Evolutionary conservation across 2,329 filamentous ascomycete species (phyloP), one percentile per base, ranked within the genome.

Genomic region (Penicillium italicum): DNA sequence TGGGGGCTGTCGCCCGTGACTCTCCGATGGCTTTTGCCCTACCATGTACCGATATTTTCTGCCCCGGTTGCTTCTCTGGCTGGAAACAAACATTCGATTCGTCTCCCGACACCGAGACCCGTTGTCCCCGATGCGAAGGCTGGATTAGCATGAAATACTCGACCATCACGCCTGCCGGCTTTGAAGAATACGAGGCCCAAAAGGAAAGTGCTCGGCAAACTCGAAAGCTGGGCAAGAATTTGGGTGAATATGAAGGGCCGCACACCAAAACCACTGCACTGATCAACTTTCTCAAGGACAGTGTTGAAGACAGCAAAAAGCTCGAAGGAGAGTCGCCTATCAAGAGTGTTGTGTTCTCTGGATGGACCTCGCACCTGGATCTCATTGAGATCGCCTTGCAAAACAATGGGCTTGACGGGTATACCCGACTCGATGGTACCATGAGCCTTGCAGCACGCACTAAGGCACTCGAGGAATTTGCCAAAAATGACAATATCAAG

Each of bases 361-460:
- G 87, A n/a, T 97, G 94, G 92, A 97, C 94, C 0, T 87, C 89
- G 0, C 92, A 97, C 69, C 84, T 99, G 16, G 92, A 97, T 70
- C 83, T 99, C 20, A 96, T 99, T 63, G 86, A 94, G 69, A 80
- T 90, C 47, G 93, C 92, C 0, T 81, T 97, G 14, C 80, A 85
- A 30, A 80, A 84, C 47, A 68, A 72, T 43, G 67, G 66, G 1
- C 58, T 77, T n/a, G 81, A 81, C 11, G 79, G 81, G 10, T 89
- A 95, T 70, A 78, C 74, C 1, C 89, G 94, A n/a, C 85, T 99
- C 2, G 94, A 97, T 66, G 94, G 94, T 49, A 90, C 85, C 60
- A 96, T 97, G 91, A 80, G 83, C 0, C 88, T 94, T 24, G 76
- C 79, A 1, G 84, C 88, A 12, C 89, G 94, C 58, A 86, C 85